Conservation (phyloP, 495 filamentous ascomycete species). For the Penicillium nucicola region DNA sequence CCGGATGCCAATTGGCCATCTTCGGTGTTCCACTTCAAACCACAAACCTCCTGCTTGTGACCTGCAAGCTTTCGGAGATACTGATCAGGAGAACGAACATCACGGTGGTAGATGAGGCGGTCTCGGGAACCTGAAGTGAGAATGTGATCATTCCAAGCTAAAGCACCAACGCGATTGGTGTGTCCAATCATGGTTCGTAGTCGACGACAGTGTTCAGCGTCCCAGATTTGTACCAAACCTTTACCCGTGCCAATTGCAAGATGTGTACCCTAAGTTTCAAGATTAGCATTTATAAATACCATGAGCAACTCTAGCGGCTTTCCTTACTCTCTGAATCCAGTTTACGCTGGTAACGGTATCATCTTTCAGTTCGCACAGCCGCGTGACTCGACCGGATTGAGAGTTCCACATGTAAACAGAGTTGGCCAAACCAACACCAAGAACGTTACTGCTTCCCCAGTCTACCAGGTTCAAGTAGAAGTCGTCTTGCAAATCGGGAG, state of each 20-base stretch:
- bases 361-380: conserved; percentile 87
- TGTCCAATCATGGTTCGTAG: conserved; percentile 96
- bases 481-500: conserved; percentile 92
- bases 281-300: conserved; percentile 4
- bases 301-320: no score
- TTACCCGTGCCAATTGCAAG: conserved; percentile 91
- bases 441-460: conserved; percentile 92
- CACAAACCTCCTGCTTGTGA: conserved; percentile 98
- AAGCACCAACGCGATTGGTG: conserved; percentile 80
- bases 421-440: conserved; percentile 86
- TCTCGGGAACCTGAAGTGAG: conserved; percentile 93
- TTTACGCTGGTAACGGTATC: conserved; percentile 94
- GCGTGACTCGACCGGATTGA: conserved; percentile 77
- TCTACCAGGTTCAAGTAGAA: conserved; percentile 97
- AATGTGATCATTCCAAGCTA: conserved; percentile 98
- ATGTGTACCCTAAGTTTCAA: conserved; percentile 68
- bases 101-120: conserved; percentile 88
- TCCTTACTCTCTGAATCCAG: conserved; percentile 81
- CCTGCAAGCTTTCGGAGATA: conserved; percentile 77
- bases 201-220: conserved; percentile 78
- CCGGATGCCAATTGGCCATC: conserved; percentile 94
- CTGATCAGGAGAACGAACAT: conserved; percentile 91
- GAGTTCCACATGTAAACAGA: conserved; percentile 99
- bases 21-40: conserved; percentile 94
- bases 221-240: conserved; percentile 96